Base-by-base conservation (phyloP, 441 rosid species). In the Populus hybrid region DNA sequence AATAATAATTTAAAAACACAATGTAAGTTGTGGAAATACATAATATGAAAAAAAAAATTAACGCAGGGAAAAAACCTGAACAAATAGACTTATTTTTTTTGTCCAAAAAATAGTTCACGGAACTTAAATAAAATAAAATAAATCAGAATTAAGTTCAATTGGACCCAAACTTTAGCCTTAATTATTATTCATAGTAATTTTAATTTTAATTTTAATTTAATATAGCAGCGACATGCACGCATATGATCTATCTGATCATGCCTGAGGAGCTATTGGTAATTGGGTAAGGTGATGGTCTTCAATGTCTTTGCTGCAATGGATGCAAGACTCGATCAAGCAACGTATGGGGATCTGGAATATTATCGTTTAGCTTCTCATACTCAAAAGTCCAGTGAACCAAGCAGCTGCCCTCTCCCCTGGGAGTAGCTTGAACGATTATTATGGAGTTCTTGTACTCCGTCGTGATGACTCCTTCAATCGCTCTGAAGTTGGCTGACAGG, bases 401-500 rank as follows among this genome's bases (percentile, higher is more conserved):
- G 24, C 75, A 4, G 24, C 75, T 78, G n/a, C 68, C 70, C 6
- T 64, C 45, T 1, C 68, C 71, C 23, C 66, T 82, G 21, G 82
- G 77, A 23, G 23, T 78, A 9, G 72, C 82, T 18, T 78, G 7
- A 31, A 78, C 36, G 2, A 18, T 65, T 0, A 40, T 0, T 18
- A 24, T 75, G 64, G 35, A 75, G 3, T 35, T 40, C 72, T 74
- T 78, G 53, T 56, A 78, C 0, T 78, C 79, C 66, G 78, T 82
- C 40, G 59, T 0, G 26, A 77, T 7, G 3, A 74, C 83, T 77
- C 84, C 81, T 69, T 74, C 84, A 0, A 77, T 65, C 36, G 64
- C 73, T 35, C 33, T 77, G 64, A 31, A 77, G 6, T 78, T 74
- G 21, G 76, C 69, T 1, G 76, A 35, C 6, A 64, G 24, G 72